phyloP scores from a whole-genome alignment of 306 rosid genomes.

The Cucumis sativus region Cucumber_9930_V3 NC_026657.2:31220001-31220500 shows the following conservation, averaged over 20 bases:
- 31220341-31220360: constrained; percentile 91
- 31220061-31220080: too few relatives aligned
- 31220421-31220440: constrained; percentile 77
- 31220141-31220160: background rate
- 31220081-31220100: too few relatives aligned
- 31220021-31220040: too few relatives aligned
- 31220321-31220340: constrained; percentile 46
- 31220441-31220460: constrained; percentile 55
- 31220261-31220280: constrained; percentile 26
- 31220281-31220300: constrained; percentile 29
- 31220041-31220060: too few relatives aligned
- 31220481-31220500: constrained; percentile 58
- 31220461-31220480: constrained; percentile 61
- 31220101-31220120: too few relatives aligned
- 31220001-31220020: too few relatives aligned
- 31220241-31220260: constrained; percentile 6
- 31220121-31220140: too few relatives aligned
- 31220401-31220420: constrained; percentile 86
- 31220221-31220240: background rate
- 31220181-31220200: constrained; percentile 1
- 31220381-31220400: constrained; percentile 75
- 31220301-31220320: constrained; percentile 21
- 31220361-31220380: constrained; percentile 76
- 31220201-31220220: background rate
- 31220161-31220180: background rate